Conservation (phyloP, 1,284 basidiomycete species). For the Boletus subluridellus region DNA sequence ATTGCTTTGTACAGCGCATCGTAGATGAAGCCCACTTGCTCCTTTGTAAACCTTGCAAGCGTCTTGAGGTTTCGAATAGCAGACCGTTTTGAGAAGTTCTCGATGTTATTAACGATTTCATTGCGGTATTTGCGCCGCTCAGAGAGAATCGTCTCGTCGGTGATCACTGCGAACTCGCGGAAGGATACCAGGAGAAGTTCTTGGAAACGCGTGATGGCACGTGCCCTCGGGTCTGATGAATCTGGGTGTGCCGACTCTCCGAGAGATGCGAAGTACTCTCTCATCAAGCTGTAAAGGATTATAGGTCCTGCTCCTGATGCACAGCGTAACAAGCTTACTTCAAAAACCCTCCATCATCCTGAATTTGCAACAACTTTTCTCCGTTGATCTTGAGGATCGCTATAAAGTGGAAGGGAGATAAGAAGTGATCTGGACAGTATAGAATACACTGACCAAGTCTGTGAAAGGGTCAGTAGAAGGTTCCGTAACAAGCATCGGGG, state of each 20-base stretch:
- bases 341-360: slow-evolving; percentile 97
- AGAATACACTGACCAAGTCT: slow-evolving; percentile 43
- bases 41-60: slow-evolving; percentile 82
- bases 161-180: slow-evolving; percentile 95
- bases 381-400: slow-evolving; percentile 99
- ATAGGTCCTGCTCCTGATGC: not conserved
- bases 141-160: slow-evolving; percentile 88
- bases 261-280: slow-evolving; percentile 90
- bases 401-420: slow-evolving; percentile 25
- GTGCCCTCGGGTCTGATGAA: slow-evolving; percentile 83
- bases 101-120: slow-evolving; percentile 92
- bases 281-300: slow-evolving; percentile 66
- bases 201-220: slow-evolving; percentile 97
- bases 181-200: slow-evolving; percentile 94
- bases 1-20: slow-evolving; percentile 89
- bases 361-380: slow-evolving; percentile 88
- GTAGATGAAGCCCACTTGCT: slow-evolving; percentile 86
- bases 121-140: slow-evolving; percentile 86
- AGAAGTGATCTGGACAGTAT: not conserved
- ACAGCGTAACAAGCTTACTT: slow-evolving; percentile 51
- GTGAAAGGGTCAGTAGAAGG: slow-evolving; percentile 16
- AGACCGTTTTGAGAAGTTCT: slow-evolving; percentile 93
- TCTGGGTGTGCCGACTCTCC: slow-evolving; percentile 94
- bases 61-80: slow-evolving; percentile 87
- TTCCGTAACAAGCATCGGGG: not conserved